Conservation (phyloP, 2,329 filamentous ascomycete genomes). For the Cercospora brassicicola region DNA sequence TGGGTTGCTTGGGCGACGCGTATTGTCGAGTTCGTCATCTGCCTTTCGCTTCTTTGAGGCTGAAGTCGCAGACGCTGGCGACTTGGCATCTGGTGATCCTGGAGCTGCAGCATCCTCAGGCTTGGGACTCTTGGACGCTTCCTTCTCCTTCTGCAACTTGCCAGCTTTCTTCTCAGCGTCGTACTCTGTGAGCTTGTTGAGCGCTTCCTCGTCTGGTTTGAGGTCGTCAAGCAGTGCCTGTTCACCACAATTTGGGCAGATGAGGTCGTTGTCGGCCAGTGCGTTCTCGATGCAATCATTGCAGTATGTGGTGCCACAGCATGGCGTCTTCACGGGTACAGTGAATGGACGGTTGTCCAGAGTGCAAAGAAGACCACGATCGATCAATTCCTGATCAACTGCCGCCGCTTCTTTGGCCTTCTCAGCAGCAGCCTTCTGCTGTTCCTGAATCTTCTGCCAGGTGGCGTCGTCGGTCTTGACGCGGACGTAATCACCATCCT, state of each 20-base stretch:
- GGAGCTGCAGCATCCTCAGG: slow-evolving; percentile 20
- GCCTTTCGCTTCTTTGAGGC: slow-evolving; percentile 77
- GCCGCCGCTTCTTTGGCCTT: slow-evolving; percentile 71
- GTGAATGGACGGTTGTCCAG: slow-evolving; percentile 98
- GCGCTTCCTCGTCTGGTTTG: slow-evolving; percentile 77
- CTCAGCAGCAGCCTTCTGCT: slow-evolving; percentile 80
- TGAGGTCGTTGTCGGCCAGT: slow-evolving; percentile 95
- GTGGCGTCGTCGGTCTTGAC: slow-evolving; percentile 92
- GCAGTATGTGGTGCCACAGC: slow-evolving; percentile 97
- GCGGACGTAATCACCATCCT: slow-evolving; percentile 95
- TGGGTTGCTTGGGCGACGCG: slow-evolving; percentile 47
- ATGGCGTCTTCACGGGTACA: slow-evolving; percentile 98
- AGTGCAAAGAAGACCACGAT: slow-evolving; percentile 85
- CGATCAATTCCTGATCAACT: slow-evolving; percentile 82
- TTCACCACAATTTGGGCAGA: slow-evolving; percentile 89
- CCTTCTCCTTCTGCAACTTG: slow-evolving; percentile 47
- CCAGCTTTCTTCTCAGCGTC: slow-evolving; percentile 55
- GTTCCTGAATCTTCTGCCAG: slow-evolving; percentile 96
- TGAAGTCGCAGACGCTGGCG: slow-evolving; percentile 34
- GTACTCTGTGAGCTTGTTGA: slow-evolving; percentile 81
- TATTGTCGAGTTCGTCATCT: slow-evolving; percentile 62
- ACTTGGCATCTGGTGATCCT: slow-evolving; percentile 34
- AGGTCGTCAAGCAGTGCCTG: slow-evolving; percentile 92
- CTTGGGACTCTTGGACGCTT: slow-evolving; percentile 40
- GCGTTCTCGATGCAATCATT: slow-evolving; percentile 99